Evolutionary conservation across 345 rosid genomes (phyloP).

Genomic region (Salix viminalis): DNA sequence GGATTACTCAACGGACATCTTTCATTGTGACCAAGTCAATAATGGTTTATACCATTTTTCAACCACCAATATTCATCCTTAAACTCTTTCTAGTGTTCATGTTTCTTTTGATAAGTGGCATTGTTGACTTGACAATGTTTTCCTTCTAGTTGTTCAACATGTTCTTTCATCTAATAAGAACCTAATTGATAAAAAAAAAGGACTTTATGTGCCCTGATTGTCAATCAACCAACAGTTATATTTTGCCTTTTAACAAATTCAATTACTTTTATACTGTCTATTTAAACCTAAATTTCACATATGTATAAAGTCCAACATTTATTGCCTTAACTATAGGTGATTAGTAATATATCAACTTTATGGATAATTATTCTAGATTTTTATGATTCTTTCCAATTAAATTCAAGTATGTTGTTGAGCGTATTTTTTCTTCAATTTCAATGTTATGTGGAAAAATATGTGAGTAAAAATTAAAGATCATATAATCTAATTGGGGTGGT

Average conservation of each 20-base stretch:
- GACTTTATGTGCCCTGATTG: not conserved
- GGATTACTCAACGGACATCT: not conserved
- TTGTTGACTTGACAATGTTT: not conserved
- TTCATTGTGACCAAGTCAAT: not conserved
- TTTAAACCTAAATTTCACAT: not conserved
- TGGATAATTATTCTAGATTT: not conserved
- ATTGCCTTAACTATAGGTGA: not conserved
- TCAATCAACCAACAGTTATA: not conserved
- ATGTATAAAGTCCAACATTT: not conserved
- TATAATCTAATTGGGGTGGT: not conserved
- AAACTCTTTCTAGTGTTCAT: not conserved
- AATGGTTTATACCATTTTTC: not conserved
- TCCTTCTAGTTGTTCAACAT: not conserved
- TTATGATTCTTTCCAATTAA: not conserved
- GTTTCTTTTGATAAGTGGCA: not conserved
- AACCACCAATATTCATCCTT: not conserved
- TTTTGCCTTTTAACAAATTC: not conserved
- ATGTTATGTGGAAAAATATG: no score
- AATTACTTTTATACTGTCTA: not conserved
- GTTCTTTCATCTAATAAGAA: not conserved
- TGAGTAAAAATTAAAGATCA: no score
- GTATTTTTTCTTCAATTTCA: not conserved
- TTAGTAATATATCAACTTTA: no score
- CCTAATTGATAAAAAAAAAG: no score
- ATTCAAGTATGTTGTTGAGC: not conserved